Evolutionary conservation across 352 stramenopile genomes (phyloP).

Genomic region (Globisporangium iwayamae): DNA sequence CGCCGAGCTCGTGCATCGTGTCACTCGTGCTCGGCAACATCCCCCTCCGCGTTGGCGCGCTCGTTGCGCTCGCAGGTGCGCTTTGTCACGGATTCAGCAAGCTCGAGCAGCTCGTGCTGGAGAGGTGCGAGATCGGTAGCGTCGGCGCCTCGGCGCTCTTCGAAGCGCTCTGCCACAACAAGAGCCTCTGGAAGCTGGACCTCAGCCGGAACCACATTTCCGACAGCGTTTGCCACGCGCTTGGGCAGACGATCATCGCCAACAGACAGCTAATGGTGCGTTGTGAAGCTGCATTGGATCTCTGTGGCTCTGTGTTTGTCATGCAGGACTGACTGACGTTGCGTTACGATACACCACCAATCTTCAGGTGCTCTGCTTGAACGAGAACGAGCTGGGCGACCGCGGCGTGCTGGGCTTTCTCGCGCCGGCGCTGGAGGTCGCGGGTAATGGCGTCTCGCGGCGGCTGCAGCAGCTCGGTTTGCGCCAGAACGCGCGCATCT

Average conservation of each 20-base stretch:
- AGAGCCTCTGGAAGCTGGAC: constrained; percentile 68
- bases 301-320: background rate
- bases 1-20: constrained; percentile 29
- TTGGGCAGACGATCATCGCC: constrained; percentile 34
- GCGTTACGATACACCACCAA: background rate
- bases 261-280: constrained; percentile 32
- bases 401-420: constrained; percentile 45
- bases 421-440: constrained; percentile 37
- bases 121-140: constrained; percentile 56
- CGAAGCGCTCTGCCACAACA: constrained; percentile 44
- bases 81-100: constrained; percentile 44
- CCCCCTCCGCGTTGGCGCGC: constrained; percentile 25
- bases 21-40: constrained; percentile 68
- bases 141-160: constrained; percentile 40
- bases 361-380: constrained; percentile 42
- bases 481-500: constrained; percentile 41
- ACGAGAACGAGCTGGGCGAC: constrained; percentile 54
- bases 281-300: background rate
- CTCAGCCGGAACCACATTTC: constrained; percentile 63
- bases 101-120: constrained; percentile 69
- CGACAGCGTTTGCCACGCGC: constrained; percentile 39
- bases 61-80: constrained; percentile 43
- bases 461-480: constrained; percentile 53
- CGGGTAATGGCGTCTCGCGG: constrained; percentile 12
- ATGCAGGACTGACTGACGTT: background rate